A percentile compares a stretch with the other conserved stretches of the same genome.
Conservation (phyloP, 768 basidiomycete species). For the Chalciporus sphaerocephalus region DNA sequence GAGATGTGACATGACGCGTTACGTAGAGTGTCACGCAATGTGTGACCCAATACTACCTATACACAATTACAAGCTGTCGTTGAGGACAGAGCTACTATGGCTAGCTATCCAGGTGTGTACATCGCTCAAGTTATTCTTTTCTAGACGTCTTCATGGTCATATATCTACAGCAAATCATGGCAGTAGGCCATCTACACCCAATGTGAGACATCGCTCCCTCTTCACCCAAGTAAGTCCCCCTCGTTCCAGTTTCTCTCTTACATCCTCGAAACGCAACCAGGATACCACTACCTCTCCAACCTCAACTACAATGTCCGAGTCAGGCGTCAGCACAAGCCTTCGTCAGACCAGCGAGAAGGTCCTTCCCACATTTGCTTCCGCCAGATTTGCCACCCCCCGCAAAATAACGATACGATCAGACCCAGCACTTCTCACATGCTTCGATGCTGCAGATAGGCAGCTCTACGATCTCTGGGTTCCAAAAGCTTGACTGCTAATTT, state of each 20-base stretch:
- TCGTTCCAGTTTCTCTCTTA: background rate
- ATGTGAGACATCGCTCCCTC: constrained; percentile 9
- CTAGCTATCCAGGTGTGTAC: constrained; percentile 8
- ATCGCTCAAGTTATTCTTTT: background rate
- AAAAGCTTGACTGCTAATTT: constrained; percentile 11
- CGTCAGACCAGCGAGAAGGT: constrained; percentile 17
- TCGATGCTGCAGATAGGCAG: constrained; percentile 72
- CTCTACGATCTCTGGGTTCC: constrained; percentile 78
- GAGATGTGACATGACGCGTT: constrained; percentile 26
- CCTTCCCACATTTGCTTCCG: constrained; percentile 15
- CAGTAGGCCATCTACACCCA: constrained; percentile 11
- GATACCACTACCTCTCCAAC: constrained; percentile 21
- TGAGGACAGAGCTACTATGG: constrained; percentile 11
- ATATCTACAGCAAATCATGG: constrained; percentile 5
- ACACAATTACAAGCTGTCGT: too few species aligned
- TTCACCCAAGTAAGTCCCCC: constrained; percentile 13
- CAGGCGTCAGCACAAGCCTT: constrained; percentile 20
- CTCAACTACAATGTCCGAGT: constrained; percentile 32
- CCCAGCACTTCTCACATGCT: constrained; percentile 63
- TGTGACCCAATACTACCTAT: too few species aligned
- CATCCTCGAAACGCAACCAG: constrained; percentile 5
- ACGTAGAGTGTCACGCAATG: constrained; percentile 22
- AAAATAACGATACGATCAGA: constrained; percentile 56
- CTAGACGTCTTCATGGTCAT: background rate
- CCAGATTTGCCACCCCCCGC: constrained; percentile 28